Percentiles rank a stretch among this genome's conserved stretches.
phyloP scores from a whole-genome alignment of 257 asterid species.

The Mitragyna speciosa region DNA sequence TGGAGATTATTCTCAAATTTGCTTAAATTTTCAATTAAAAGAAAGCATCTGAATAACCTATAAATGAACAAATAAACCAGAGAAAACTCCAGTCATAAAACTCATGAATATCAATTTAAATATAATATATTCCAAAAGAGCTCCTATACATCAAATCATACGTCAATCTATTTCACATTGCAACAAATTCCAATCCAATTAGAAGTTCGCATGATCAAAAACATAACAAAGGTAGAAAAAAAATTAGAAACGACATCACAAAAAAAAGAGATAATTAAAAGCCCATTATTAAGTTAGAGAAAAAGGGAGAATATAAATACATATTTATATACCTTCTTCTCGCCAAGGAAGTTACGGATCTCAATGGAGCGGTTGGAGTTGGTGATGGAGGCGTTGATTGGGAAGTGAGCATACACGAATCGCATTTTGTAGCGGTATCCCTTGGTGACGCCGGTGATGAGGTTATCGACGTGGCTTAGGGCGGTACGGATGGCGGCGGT shows the following conservation, averaged over 20 bases:
- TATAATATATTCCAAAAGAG: not conserved
- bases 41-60: not conserved
- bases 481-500: conserved; percentile 84
- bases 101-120: not conserved
- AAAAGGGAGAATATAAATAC: too few relatives aligned
- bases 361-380: conserved; percentile 53
- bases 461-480: conserved; percentile 70
- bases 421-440: conserved; percentile 92
- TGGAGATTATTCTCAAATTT: not conserved
- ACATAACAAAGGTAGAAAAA: not conserved
- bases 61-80: not conserved
- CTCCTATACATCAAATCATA: not conserved
- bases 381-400: conserved; percentile 69
- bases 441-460: conserved; percentile 71
- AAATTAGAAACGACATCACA: too few relatives aligned
- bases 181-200: not conserved
- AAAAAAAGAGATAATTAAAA: too few relatives aligned
- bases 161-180: not conserved
- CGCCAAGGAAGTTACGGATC: conserved; percentile 88
- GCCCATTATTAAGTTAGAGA: too few relatives aligned
- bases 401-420: conserved; percentile 83
- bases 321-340: conserved; percentile 64
- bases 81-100: not conserved
- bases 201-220: not conserved
- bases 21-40: too few relatives aligned